Percentiles rank a stretch among this genome's conserved stretches.
These are phyloP conservation scores for Sideroxylon spinosum DNA, from an alignment of 179 eudicot species.

Conservation along the genomic window DNA sequence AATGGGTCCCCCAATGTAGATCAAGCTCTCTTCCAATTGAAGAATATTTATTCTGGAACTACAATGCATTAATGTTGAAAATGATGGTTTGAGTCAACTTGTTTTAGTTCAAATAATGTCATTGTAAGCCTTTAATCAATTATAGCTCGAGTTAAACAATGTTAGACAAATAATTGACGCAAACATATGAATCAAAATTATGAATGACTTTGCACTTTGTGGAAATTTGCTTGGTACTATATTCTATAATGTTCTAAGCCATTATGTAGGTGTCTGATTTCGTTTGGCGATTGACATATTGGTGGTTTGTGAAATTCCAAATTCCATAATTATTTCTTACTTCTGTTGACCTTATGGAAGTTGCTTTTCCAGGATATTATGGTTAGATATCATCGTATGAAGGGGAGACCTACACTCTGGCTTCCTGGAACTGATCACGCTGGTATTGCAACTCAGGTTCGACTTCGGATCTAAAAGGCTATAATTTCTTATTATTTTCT, in stretches of 20 bases:
- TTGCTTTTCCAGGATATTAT: slow-evolving; percentile 67
- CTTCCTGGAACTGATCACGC: slow-evolving; percentile 99
- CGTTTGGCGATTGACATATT: not conserved
- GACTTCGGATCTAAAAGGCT: slow-evolving; percentile 19
- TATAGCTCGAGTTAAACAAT: not conserved
- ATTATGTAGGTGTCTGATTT: not conserved
- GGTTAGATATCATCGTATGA: slow-evolving; percentile 94
- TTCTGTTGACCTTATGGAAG: slow-evolving; percentile 6
- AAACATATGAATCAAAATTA: not conserved
- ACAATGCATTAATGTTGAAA: not conserved
- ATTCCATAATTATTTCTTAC: not conserved
- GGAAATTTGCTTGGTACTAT: not conserved
- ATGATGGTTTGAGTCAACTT: not conserved
- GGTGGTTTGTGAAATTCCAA: not conserved
- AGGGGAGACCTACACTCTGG: slow-evolving; percentile 94
- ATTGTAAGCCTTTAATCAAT: not conserved
- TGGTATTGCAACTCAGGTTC: slow-evolving; percentile 98
- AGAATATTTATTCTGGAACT: not conserved
- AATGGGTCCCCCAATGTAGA: not conserved
- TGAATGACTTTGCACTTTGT: not conserved
- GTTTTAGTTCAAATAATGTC: not conserved
- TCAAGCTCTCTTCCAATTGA: not conserved
- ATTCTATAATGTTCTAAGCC: not conserved
- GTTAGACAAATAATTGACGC: not conserved
- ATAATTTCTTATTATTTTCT: not conserved